phyloP scores from a whole-genome alignment of 2,329 filamentous ascomycete species.

The Colletotrichum cereale region DNA sequence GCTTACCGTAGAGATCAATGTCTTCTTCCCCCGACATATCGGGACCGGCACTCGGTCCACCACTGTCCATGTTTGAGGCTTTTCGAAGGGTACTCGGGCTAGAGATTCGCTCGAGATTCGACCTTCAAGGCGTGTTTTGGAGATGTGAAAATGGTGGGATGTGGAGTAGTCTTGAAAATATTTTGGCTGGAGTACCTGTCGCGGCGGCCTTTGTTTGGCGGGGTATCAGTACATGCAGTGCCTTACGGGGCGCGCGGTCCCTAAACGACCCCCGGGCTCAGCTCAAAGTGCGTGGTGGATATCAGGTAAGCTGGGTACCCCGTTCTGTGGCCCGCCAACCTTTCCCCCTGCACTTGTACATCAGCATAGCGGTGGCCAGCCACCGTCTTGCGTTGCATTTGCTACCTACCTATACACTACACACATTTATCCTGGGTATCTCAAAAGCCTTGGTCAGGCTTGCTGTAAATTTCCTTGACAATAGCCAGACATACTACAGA shows the following conservation, averaged over 20 bases:
- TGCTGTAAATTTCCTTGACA: background rate
- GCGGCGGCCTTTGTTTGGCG: slow-evolving; percentile 29
- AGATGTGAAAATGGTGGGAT: slow-evolving; percentile 38
- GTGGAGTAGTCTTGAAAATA: slow-evolving; percentile 40
- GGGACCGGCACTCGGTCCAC: slow-evolving; percentile 37
- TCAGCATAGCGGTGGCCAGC: slow-evolving; percentile 12
- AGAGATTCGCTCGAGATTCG: slow-evolving; percentile 35
- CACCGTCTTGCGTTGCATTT: background rate
- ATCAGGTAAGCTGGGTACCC: slow-evolving; percentile 18
- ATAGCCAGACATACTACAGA: background rate
- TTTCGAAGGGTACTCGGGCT: slow-evolving; percentile 32
- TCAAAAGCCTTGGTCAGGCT: background rate
- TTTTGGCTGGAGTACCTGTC: slow-evolving; percentile 32
- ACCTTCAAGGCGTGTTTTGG: slow-evolving; percentile 36
- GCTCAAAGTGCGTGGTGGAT: slow-evolving; percentile 7
- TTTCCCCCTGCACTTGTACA: slow-evolving; percentile 17
- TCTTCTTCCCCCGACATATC: slow-evolving; percentile 50
- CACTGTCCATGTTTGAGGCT: slow-evolving; percentile 42
- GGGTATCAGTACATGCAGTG: slow-evolving; percentile 23
- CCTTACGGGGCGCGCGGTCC: slow-evolving; percentile 25
- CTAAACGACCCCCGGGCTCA: background rate
- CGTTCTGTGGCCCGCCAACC: background rate
- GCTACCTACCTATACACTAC: too few species aligned
- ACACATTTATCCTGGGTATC: background rate
- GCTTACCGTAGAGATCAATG: slow-evolving; percentile 73